phyloP scores from a whole-genome alignment of 2,329 filamentous ascomycete species.

The Exophiala dermatitidis region DNA sequence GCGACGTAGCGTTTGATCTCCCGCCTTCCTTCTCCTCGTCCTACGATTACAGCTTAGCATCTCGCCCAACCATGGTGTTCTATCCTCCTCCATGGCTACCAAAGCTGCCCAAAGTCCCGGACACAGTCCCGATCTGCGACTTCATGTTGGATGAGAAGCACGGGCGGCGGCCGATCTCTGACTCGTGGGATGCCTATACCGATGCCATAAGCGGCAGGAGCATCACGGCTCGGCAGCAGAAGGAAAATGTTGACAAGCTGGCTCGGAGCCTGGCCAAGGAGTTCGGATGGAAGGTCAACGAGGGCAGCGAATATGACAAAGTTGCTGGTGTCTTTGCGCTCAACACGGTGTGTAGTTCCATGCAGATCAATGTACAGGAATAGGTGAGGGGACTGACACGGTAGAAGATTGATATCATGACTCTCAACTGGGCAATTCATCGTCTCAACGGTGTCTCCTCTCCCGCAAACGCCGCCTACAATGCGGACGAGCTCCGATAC shows the following conservation, averaged over 20 bases:
- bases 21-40: neutral
- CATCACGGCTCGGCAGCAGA: conserved; percentile 57
- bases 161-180: conserved; percentile 56
- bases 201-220: conserved; percentile 66
- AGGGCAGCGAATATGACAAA: conserved; percentile 73
- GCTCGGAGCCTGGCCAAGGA: conserved; percentile 63
- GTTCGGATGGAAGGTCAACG: conserved; percentile 62
- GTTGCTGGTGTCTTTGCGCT: conserved; percentile 69
- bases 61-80: conserved; percentile 39
- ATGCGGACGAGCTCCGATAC: conserved; percentile 60
- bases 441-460: conserved; percentile 66
- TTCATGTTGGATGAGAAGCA: conserved; percentile 70
- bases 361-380: too few relatives aligned
- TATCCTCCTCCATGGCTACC: conserved; percentile 36
- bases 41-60: neutral
- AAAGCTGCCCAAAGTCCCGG: conserved; percentile 53
- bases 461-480: conserved; percentile 70
- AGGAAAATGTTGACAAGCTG: conserved; percentile 58
- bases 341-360: conserved; percentile 58
- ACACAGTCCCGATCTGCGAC: conserved; percentile 65
- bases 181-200: conserved; percentile 64
- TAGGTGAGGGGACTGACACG: conserved; percentile 1
- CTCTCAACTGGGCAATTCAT: conserved; percentile 66
- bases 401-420: conserved; percentile 63
- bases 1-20: neutral